These are phyloP conservation scores for Paratinospora sagittata DNA, from an alignment of 164 flowering plant species.

Conservation along the genomic window DNA sequence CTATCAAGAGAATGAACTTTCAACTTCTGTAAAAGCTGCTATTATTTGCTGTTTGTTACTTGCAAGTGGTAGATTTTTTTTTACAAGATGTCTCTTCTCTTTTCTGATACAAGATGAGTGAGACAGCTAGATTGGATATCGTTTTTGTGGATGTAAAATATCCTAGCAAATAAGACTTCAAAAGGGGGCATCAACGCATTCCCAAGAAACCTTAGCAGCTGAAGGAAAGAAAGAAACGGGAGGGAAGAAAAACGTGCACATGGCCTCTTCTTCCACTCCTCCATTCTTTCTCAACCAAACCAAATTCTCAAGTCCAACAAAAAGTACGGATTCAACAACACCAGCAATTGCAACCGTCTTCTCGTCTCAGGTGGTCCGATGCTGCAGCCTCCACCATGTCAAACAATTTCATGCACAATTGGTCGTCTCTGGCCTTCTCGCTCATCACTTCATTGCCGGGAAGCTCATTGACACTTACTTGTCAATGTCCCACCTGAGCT, in stretches of 20 bases:
- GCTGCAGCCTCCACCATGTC: constrained; percentile 20
- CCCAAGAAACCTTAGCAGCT: too few relatives aligned
- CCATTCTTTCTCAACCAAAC: constrained; percentile 3
- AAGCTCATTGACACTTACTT: constrained; percentile 28
- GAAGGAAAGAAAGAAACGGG: too few relatives aligned
- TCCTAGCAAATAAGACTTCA: too few relatives aligned
- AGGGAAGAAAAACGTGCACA: background rate
- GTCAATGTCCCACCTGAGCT: constrained; percentile 10
- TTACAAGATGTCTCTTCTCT: too few relatives aligned
- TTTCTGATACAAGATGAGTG: too few relatives aligned
- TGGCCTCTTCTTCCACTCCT: background rate
- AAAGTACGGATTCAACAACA: background rate
- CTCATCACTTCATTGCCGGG: constrained; percentile 14
- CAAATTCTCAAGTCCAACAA: background rate
- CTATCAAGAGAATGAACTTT: too few relatives aligned
- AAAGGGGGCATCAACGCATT: too few relatives aligned
- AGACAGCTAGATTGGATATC: too few relatives aligned
- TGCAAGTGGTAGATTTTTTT: too few relatives aligned
- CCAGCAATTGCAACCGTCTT: constrained; percentile 4
- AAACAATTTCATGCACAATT: constrained; percentile 37
- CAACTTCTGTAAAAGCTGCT: too few relatives aligned
- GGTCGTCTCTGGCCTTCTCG: constrained; percentile 25
- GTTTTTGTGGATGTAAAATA: too few relatives aligned
- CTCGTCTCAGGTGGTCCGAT: background rate
- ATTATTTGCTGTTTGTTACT: too few relatives aligned